phyloP scores from a whole-genome alignment of 129 eudicot genomes.

The Silybum marianum region DNA sequence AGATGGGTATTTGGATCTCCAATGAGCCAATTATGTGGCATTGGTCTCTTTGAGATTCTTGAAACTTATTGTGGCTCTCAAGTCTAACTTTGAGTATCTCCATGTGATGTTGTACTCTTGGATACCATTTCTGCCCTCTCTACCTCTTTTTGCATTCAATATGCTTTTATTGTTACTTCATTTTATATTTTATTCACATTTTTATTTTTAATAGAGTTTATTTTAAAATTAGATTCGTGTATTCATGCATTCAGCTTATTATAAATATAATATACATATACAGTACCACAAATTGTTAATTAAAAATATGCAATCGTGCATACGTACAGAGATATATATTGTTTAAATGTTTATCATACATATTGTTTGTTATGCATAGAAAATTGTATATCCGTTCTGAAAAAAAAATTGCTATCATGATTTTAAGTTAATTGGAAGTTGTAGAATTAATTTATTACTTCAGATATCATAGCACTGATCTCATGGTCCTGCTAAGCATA shows the following conservation, averaged over 20 bases:
- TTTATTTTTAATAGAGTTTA: not conserved
- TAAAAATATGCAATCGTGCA: not conserved
- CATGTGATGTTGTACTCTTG: constrained; percentile 37
- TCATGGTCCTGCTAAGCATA: not conserved
- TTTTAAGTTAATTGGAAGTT: not conserved
- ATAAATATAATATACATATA: not conserved
- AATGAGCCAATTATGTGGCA: constrained; percentile 46
- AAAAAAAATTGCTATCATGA: not conserved
- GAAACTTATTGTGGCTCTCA: constrained; percentile 41
- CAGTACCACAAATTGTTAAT: not conserved
- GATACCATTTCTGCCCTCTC: constrained; percentile 35
- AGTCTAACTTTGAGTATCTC: constrained; percentile 30
- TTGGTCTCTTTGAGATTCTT: constrained; percentile 39
- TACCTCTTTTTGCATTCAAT: constrained; percentile 16
- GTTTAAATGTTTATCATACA: not conserved
- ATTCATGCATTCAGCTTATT: constrained; percentile 12
- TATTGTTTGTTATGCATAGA: not conserved
- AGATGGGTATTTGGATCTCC: constrained; percentile 40
- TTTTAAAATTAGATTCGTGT: constrained; percentile 14
- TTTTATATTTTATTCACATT: constrained; percentile 11
- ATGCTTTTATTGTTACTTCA: constrained; percentile 18
- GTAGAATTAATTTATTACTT: not conserved
- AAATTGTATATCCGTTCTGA: not conserved
- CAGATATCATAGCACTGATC: not conserved
- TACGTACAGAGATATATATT: not conserved